A percentile compares a stretch with the other conserved stretches of the same genome.
phyloP scores from a whole-genome alignment of 2,329 filamentous ascomycete species.

The Huntiella decipiens region DNA sequence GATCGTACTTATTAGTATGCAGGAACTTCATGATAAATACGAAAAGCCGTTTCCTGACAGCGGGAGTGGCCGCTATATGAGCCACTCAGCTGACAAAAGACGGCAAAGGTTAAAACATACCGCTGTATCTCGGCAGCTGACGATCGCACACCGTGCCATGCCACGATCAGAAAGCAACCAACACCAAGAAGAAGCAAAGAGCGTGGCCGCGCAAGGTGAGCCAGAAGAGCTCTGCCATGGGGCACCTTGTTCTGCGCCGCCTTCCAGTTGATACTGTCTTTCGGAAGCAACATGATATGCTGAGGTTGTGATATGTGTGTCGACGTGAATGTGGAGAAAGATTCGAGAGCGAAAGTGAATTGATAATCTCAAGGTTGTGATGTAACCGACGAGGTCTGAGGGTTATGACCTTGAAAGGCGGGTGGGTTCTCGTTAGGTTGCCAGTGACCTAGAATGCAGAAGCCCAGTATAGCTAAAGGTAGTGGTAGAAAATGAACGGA shows the following conservation, averaged over 20 bases:
- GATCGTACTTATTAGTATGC: neutral
- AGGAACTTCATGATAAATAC: constrained; percentile 4
- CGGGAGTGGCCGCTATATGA: too few relatives aligned
- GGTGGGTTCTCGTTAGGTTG: neutral
- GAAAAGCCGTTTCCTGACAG: neutral
- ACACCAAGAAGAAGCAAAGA: constrained; percentile 58
- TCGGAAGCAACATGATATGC: constrained; percentile 61
- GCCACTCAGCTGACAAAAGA: constrained; percentile 12
- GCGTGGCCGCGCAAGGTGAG: constrained; percentile 55
- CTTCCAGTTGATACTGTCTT: constrained; percentile 85
- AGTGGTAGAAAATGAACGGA: too few relatives aligned
- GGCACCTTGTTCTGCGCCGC: constrained; percentile 63
- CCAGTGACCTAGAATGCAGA: too few relatives aligned
- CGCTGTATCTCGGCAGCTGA: constrained; percentile 80
- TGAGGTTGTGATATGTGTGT: neutral
- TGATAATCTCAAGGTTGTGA: neutral
- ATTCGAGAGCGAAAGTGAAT: too few relatives aligned
- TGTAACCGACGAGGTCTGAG: neutral
- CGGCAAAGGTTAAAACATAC: constrained; percentile 30
- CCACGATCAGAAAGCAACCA: constrained; percentile 50
- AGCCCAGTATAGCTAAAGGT: too few relatives aligned
- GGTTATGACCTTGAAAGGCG: neutral
- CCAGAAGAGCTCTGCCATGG: constrained; percentile 51
- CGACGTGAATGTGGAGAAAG: neutral
- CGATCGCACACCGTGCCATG: constrained; percentile 73